Evolutionary conservation across 306 rosid species (phyloP).

Genomic region (Sophora flavescens): DNA sequence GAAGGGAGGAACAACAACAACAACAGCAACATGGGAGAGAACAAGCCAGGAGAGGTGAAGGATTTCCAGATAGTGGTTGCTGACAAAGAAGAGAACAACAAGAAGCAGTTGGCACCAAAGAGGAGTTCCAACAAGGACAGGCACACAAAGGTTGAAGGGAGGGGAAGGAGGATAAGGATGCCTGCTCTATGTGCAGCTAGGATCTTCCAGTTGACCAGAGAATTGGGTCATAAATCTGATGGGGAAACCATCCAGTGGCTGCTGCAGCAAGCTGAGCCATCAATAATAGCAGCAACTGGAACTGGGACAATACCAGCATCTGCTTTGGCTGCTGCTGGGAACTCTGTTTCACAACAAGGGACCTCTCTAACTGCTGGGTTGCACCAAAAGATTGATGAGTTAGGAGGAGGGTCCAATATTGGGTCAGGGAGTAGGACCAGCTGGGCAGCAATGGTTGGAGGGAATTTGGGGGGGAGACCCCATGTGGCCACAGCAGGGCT

Average conservation of each 20-base stretch:
- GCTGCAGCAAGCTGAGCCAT: constrained; percentile 89
- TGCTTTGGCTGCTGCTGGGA: constrained; percentile 75
- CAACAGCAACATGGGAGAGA: constrained; percentile 74
- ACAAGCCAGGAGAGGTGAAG: constrained; percentile 70
- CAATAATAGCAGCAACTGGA: constrained; percentile 90
- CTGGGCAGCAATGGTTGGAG: constrained; percentile 78
- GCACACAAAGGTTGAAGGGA: constrained; percentile 95
- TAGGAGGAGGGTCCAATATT: constrained; percentile 70
- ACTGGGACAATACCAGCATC: constrained; percentile 94
- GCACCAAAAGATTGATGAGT: constrained; percentile 71
- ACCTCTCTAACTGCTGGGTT: constrained; percentile 73
- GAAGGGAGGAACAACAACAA: constrained; percentile 25
- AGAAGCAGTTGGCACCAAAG: constrained; percentile 88
- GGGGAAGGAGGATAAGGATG: constrained; percentile 97
- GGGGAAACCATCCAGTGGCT: constrained; percentile 99
- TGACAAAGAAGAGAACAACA: constrained; percentile 69
- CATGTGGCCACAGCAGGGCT: constrained; percentile 76
- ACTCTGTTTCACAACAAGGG: constrained; percentile 70
- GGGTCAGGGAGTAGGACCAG: constrained; percentile 78
- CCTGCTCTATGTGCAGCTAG: constrained; percentile 96
- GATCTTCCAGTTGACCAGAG: constrained; percentile 90
- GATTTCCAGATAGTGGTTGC: constrained; percentile 81
- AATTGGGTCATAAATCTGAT: constrained; percentile 97
- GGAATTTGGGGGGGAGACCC: constrained; percentile 82
- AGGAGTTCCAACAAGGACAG: constrained; percentile 92